Evolutionary conservation across 495 filamentous ascomycete genomes (phyloP), one percentile per base, ranked within the genome.

Genomic region (Penicillium maclennaniae): DNA sequence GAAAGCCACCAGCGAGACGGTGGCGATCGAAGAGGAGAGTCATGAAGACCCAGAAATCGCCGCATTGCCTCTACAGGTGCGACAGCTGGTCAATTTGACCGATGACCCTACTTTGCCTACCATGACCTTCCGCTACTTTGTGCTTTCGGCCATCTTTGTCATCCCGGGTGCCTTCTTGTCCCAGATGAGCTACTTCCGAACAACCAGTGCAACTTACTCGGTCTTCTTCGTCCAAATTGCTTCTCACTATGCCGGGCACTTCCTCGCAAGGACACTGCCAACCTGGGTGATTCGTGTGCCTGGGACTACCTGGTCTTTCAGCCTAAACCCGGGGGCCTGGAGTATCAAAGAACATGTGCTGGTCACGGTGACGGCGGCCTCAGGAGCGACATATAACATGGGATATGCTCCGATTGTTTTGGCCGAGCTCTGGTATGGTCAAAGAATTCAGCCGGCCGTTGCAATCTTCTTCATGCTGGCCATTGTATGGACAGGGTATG

Each of bases 141-240:
- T 83, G 9, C 71, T 83, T 20, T 69, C 73, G 19, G 59, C 71
- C 51, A 59, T 82, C 21, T 83, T 81, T 50, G 71, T 81, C 25
- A 62, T 75, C 6, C 78, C 79, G 1, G 79, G 79, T 8, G 79
- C 79, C 4, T 77, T 81, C 52, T 55, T 82, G 7, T 77, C 73
- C 4, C 73, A 79, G 58, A 77, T 83, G 69, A 76, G 74, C 45
- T 63, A 69, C 38, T 83, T 76, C 50, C 69, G 79, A 39, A 82
- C 79, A 0, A 81, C 78, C 9, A 69, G 72, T 21, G 78, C 80
- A 1, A 77, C 75, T 3, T 83, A 82, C 55, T 80, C 79, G 1
- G 67, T 82, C 46, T 81, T 83, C 57, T 82, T 83, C 51, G 80
- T 82, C 27, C 77, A 80, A 52, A 80, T 81, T 15, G 78, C 76